Evolutionary conservation across 345 rosid genomes (phyloP), one percentile per base, ranked within the genome.

Genomic region (Firmiana major): DNA sequence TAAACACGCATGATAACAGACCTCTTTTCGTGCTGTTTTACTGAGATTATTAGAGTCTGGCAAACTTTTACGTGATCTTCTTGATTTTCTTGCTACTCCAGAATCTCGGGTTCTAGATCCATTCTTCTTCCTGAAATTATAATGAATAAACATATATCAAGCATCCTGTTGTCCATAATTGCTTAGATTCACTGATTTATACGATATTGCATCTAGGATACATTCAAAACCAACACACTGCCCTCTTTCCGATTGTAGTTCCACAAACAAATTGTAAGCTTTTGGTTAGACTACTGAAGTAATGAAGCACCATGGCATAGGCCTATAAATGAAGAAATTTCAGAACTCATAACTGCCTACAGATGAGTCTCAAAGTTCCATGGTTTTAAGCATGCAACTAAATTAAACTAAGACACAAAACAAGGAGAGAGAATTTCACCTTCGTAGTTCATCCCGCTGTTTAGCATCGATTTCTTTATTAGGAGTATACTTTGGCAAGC

Each of bases 381-480:
- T 22, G 10, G 57, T 43, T 45, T 13, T 43, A 67, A 68, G 55
- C 21, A 43, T 43, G 53, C 53, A 42, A 40, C 7, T 7, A 2
- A 43, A 6, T 22, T 45, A 13, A 67, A 45, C 36, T 2, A 55
- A 42, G 51, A 74, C 16, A 55, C 16, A 11, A 65, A 69, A 8
- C 17, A 73, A 55, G 58, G 49, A 36, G 54, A 21, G 46, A 71
- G 40, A 53, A 1, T 11, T 70, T 79, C 57, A 92, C 97, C 94
- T 87, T 72, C 87, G 86, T 58, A 82, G 73, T 24, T 88, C 94
- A 24, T 92, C 93, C 2, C 93, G 87, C 36, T 72, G 53, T 84
- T 89, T 92, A 55, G 91, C 97, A 82, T 92, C 94, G 79, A 92
- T 86, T 84, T 92, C 97, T 77, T 86, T 92, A 79, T 86, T 92